A percentile compares a stretch with the other conserved stretches of the same genome.
phyloP scores from a whole-genome alignment of 1,284 basidiomycete genomes.

The Ustilago trichophora region DNA sequence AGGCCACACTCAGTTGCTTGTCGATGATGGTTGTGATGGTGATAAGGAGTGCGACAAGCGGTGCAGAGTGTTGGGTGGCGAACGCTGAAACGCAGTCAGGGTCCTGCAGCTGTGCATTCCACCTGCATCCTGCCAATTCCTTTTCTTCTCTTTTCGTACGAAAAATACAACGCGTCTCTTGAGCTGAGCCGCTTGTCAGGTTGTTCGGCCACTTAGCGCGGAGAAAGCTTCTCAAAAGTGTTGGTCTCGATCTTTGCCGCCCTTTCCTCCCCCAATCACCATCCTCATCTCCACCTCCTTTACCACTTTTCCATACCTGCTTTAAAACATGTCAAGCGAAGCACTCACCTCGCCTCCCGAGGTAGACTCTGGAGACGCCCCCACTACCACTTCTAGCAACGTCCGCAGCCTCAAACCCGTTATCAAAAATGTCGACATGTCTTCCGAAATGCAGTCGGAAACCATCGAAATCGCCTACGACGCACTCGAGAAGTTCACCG shows the following conservation, averaged over 20 bases:
- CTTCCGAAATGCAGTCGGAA: slow-evolving; percentile 92
- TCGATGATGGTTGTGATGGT: slow-evolving; percentile 1
- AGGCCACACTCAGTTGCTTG: too few relatives aligned
- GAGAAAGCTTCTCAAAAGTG: slow-evolving; percentile 12
- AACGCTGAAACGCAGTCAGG: too few relatives aligned
- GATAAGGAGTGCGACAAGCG: not conserved
- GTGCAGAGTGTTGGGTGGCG: not conserved
- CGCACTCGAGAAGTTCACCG: slow-evolving; percentile 86
- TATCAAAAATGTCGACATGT: slow-evolving; percentile 98
- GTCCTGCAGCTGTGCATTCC: too few relatives aligned
- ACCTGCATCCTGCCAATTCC: not conserved
- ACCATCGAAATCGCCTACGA: slow-evolving; percentile 84
- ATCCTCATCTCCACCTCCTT: not conserved
- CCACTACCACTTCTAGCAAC: not conserved
- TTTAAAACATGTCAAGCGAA: slow-evolving; percentile 15
- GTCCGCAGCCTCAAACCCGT: slow-evolving; percentile 71
- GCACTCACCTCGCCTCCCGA: slow-evolving; percentile 11
- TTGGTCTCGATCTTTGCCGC: slow-evolving; percentile 16
- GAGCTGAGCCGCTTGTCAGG: too few relatives aligned
- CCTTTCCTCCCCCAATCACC: not conserved
- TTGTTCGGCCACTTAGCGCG: too few relatives aligned
- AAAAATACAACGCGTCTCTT: too few relatives aligned
- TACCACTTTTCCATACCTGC: not conserved
- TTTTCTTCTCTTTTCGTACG: not conserved
- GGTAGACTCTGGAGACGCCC: not conserved